These are phyloP conservation scores for Chaetomiaceae sp. DNA, from an alignment of 2,329 filamentous ascomycete species.

Conservation along the genomic window DNA sequence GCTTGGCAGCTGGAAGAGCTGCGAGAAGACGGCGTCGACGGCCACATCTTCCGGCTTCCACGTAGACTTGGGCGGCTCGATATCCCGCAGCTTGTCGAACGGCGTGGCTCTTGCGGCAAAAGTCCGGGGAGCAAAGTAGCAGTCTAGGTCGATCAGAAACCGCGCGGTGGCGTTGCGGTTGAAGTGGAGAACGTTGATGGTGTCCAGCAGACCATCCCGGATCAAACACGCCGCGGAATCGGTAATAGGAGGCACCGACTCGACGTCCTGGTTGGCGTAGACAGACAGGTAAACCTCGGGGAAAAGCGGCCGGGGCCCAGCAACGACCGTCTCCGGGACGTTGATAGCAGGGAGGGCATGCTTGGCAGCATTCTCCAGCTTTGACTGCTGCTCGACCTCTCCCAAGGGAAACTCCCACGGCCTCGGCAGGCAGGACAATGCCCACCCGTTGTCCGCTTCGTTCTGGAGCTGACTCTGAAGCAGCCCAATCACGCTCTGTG, in stretches of 20 bases:
- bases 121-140: slow-evolving; percentile 83
- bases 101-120: slow-evolving; percentile 92
- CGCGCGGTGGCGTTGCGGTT: slow-evolving; percentile 84
- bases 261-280: slow-evolving; percentile 78
- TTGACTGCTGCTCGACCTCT: slow-evolving; percentile 56
- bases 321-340: slow-evolving; percentile 69
- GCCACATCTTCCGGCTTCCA: slow-evolving; percentile 98
- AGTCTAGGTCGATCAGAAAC: slow-evolving; percentile 89
- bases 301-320: slow-evolving; percentile 73
- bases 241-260: slow-evolving; percentile 75
- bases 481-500: slow-evolving; percentile 67
- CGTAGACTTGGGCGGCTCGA: slow-evolving; percentile 61
- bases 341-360: slow-evolving; percentile 72
- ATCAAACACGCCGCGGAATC: slow-evolving; percentile 78
- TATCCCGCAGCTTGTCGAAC: slow-evolving; percentile 78
- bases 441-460: slow-evolving; percentile 72
- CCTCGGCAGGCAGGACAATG: slow-evolving; percentile 62
- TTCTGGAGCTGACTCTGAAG: slow-evolving; percentile 80
- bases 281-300: slow-evolving; percentile 94
- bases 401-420: slow-evolving; percentile 61
- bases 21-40: slow-evolving; percentile 96
- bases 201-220: slow-evolving; percentile 81
- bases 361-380: slow-evolving; percentile 58
- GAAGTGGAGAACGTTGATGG: slow-evolving; percentile 89
- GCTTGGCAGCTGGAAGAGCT: slow-evolving; percentile 79